Percentiles rank a stretch among this genome's conserved stretches.
phyloP scores from a whole-genome alignment of 805 yeast genomes.

The Tetrapisispora pingtungensis region DNA sequence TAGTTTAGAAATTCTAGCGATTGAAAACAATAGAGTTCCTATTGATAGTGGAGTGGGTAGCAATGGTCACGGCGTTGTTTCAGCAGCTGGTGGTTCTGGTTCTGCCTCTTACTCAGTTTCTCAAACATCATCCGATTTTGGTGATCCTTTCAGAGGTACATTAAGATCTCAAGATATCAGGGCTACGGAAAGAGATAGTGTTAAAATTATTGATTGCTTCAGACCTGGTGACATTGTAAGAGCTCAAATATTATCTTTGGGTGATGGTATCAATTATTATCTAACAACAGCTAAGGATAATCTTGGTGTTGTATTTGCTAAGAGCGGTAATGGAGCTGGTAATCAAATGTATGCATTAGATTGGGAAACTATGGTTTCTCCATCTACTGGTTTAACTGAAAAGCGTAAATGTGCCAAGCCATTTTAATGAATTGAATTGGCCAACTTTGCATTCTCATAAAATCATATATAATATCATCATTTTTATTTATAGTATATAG shows the following conservation, averaged over 20 bases:
- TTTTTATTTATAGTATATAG: not conserved
- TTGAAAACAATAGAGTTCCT: conserved; percentile 50
- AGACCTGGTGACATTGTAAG: conserved; percentile 89
- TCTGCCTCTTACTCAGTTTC: conserved; percentile 35
- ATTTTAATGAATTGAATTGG: conserved; percentile 28
- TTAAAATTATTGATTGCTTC: conserved; percentile 67
- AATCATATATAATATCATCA: not conserved
- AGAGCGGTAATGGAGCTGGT: conserved; percentile 55
- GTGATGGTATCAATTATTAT: conserved; percentile 90
- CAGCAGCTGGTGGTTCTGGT: conserved; percentile 49
- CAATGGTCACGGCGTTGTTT: conserved; percentile 34
- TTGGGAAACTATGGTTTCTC: conserved; percentile 90
- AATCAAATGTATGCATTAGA: conserved; percentile 78
- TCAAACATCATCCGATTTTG: conserved; percentile 55
- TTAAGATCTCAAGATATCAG: conserved; percentile 82
- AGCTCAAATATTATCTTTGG: conserved; percentile 70
- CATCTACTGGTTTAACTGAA: conserved; percentile 64
- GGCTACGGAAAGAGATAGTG: conserved; percentile 82
- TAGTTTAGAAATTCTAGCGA: conserved; percentile 61
- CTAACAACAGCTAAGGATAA: conserved; percentile 84
- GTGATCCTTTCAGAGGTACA: conserved; percentile 82
- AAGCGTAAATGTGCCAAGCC: conserved; percentile 90
- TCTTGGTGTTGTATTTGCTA: conserved; percentile 88
- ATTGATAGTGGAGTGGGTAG: conserved; percentile 61
- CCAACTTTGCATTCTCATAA: not conserved